Evolutionary conservation across 768 basidiomycete genomes (phyloP), one percentile per base, ranked within the genome.

Genomic region (Mycena rosella): DNA sequence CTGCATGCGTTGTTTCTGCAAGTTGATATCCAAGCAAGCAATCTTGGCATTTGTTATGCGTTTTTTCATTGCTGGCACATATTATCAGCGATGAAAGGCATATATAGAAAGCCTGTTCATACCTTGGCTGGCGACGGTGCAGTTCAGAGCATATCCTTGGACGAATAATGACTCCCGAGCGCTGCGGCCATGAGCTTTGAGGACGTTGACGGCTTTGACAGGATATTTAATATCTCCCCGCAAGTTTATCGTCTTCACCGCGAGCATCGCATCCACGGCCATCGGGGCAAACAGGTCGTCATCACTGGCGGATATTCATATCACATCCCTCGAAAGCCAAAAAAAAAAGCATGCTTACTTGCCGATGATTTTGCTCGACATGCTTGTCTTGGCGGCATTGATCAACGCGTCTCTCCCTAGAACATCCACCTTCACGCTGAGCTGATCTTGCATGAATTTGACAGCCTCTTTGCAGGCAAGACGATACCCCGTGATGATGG

Each of bases 91-190:
- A 22, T n/a, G n/a, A 44, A 14, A 32, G 56, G 40, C 53, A 64
- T 20, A 27, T n/a, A 42, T 13, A 36, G 60, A 0, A 34, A 30
- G 6, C 6, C 62, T 38, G 17, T 13, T 60, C 86, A 58, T 74
- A 96, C 98, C 98, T 88, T 99, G 98, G 80, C 95, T 97, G 2
- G 98, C 96, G 45, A 99, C 96, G 15, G 97, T 98, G 81, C 98
- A 99, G 78, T 99, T 99, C 68, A 99, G 82, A 38, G 98, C 98
- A 81, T 99, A 99, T 42, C 98, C 98, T 75, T 93, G 93, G 53
- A 99, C 93, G 77, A 93, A 96, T 67, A 98, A 75, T 47, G 96
- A 98, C 79, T 99, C 98, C 71, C 96, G 87, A 26, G 98, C 95
- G 77, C 95, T 96, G 81, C 89, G 91, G 60, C 98, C 98, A 73